A percentile compares a stretch with the other conserved stretches of the same genome.
These are phyloP conservation scores for Metschnikowia sp. DNA, from an alignment of 805 yeast genomes.

Conservation along the genomic window DNA sequence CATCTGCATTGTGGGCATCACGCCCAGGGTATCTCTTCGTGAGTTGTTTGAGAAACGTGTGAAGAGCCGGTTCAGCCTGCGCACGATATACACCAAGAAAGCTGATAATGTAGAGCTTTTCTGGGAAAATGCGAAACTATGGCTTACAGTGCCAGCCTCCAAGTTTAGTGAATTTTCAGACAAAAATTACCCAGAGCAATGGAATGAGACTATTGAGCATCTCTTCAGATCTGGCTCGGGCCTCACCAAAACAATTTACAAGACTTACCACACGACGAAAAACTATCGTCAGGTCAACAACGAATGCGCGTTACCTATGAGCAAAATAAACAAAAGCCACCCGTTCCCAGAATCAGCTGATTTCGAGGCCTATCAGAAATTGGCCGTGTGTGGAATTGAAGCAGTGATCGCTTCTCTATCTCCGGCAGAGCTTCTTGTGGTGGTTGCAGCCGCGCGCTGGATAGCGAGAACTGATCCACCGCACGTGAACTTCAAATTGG, in stretches of 20 bases:
- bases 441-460: slow-evolving; percentile 75
- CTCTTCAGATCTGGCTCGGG: slow-evolving; percentile 13
- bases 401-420: slow-evolving; percentile 45
- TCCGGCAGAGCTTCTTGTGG: slow-evolving; percentile 64
- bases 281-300: slow-evolving; percentile 50
- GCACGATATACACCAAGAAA: slow-evolving; percentile 60
- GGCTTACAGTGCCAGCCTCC: slow-evolving; percentile 27
- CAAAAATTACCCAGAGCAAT: slow-evolving; percentile 26
- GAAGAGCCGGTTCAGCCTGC: slow-evolving; percentile 81
- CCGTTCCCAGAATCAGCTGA: slow-evolving; percentile 28
- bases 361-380: slow-evolving; percentile 22
- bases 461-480: slow-evolving; percentile 54
- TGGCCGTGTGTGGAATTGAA: slow-evolving; percentile 17
- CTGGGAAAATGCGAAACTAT: slow-evolving; percentile 42
- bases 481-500: slow-evolving; percentile 71
- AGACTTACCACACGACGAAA: slow-evolving; percentile 56
- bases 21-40: slow-evolving; percentile 69
- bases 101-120: slow-evolving; percentile 48
- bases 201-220: slow-evolving; percentile 43
- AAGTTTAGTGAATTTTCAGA: slow-evolving; percentile 18
- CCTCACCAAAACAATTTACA: slow-evolving; percentile 13
- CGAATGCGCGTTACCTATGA: slow-evolving; percentile 41
- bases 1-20: slow-evolving; percentile 75
- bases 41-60: slow-evolving; percentile 90
- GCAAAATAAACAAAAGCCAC: slow-evolving; percentile 19